phyloP scores from a whole-genome alignment of 768 basidiomycete species.

The Saitozyma podzolica region DNA sequence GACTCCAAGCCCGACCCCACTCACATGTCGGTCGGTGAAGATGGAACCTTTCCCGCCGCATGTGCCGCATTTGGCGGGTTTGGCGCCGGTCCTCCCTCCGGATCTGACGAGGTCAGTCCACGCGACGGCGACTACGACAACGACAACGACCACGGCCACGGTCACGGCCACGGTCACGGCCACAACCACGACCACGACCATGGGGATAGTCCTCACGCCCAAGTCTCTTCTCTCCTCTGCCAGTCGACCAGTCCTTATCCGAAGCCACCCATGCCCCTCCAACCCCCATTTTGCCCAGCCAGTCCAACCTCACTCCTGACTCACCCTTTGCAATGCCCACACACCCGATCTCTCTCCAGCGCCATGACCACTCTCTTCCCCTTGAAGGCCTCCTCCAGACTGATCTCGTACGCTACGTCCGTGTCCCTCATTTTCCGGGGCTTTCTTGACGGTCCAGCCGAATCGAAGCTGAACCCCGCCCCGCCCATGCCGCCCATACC shows the following conservation, averaged over 20 bases:
- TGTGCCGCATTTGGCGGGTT: conserved; percentile 73
- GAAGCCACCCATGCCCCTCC: too few relatives aligned
- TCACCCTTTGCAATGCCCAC: conserved; percentile 67
- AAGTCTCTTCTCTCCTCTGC: conserved; percentile 36
- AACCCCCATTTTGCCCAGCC: conserved; percentile 57
- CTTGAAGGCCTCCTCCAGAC: conserved; percentile 87
- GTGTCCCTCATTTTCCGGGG: conserved; percentile 33
- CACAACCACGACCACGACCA: too few relatives aligned
- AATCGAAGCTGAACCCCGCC: conserved; percentile 23
- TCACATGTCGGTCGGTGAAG: conserved; percentile 49
- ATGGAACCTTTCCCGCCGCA: conserved; percentile 78
- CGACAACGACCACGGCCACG: too few relatives aligned
- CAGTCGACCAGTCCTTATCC: too few relatives aligned
- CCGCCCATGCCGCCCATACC: conserved; percentile 53
- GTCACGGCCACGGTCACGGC: too few relatives aligned
- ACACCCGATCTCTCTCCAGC: conserved; percentile 81
- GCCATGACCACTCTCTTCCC: conserved; percentile 86
- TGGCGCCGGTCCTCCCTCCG: conserved; percentile 79
- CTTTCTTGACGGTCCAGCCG: conserved; percentile 57
- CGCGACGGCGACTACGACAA: too few relatives aligned
- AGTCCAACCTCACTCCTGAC: too few relatives aligned
- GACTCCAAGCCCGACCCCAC: conserved; percentile 13
- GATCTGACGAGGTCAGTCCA: conserved; percentile 53
- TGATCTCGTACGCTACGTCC: conserved; percentile 64
- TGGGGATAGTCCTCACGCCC: too few relatives aligned